Base-by-base conservation (phyloP, 306 rosid species). In the Sicyos baderoa region DNA sequence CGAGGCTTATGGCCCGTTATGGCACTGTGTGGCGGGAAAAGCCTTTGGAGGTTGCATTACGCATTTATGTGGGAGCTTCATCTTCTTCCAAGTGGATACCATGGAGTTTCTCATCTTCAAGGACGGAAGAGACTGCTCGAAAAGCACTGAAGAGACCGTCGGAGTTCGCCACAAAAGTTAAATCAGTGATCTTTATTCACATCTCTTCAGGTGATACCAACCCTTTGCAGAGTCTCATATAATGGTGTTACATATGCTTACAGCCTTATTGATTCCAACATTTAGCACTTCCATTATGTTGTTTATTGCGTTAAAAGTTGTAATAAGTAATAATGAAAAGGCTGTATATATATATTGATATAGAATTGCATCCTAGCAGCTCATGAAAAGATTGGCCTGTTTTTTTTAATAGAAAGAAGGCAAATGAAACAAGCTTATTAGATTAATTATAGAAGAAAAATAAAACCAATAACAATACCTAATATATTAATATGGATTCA, bases 61-160 rank as follows among this genome's bases (percentile, higher is more conserved):
- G 2, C 89, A 84, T 77, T 58, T 84, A 49, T 45, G 76, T 68
- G 88, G 91, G 68, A 85, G 86, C 68, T 86, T 86, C 80, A 82
- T 82, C 70, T 87, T 84, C 81, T 82, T 84, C 67, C 83, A 79
- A 5, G 94, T 84, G 49, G 86, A 83, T 72, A 80, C 79, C 77
- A 78, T 84, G 78, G 90, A 90, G 75, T 87, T 90, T 80, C 91
- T 86, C 18, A 79, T 86, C 76, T 87, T 90, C 81, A 90, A 86
- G 71, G 88, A 83, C 58, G 86, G 86, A 45, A 83, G 68, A 72
- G 84, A 86, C 76, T 76, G 83, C 71, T 56, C 16, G 74, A 73
- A 86, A 74, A 84, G 75, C 76, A 54, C 63, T 49, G 82, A 85
- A 76, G 85, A 87, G 72, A 88, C 82, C 21, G 42, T 80, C 44